Conservation (phyloP, 192 early-diverging fungal species). For the Gamsiella multidivaricata region DNA sequence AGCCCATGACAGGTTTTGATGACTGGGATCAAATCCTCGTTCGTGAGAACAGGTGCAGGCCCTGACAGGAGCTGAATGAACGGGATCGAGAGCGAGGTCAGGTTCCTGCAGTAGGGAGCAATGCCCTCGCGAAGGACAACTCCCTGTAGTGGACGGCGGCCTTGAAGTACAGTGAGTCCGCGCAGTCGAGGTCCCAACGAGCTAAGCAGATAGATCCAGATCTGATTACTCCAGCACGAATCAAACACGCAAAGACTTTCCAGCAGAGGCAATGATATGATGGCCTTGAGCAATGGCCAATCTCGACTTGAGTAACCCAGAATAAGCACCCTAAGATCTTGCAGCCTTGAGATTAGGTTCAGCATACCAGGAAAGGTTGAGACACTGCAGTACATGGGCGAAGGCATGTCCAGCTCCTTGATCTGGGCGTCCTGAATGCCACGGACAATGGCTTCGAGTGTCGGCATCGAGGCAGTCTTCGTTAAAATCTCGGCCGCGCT, state of each 20-base stretch:
- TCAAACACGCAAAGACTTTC: constrained; percentile 54
- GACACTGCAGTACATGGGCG: constrained; percentile 52
- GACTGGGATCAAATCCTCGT: constrained; percentile 48
- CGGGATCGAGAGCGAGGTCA: constrained; percentile 44
- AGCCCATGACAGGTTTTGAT: constrained; percentile 45
- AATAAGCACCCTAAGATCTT: constrained; percentile 26
- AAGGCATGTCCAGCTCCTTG: constrained; percentile 48
- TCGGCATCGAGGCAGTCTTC: constrained; percentile 12
- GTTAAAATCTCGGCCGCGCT: constrained; percentile 33
- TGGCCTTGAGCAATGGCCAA: constrained; percentile 43
- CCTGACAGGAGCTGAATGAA: constrained; percentile 49
- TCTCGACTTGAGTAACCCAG: constrained; percentile 51
- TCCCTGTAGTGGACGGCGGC: constrained; percentile 40
- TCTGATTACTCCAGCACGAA: constrained; percentile 49
- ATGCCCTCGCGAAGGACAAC: constrained; percentile 35
- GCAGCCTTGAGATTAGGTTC: constrained; percentile 32
- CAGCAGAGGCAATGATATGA: constrained; percentile 32
- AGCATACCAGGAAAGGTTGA: constrained; percentile 49
- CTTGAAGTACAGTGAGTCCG: constrained; percentile 35
- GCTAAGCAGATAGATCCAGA: constrained; percentile 46
- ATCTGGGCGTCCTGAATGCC: constrained; percentile 29
- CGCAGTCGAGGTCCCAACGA: constrained; percentile 34
- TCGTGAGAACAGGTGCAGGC: constrained; percentile 21
- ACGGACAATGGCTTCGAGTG: constrained; percentile 24
- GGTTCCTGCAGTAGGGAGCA: constrained; percentile 34